These are phyloP conservation scores for Actinidia polygama DNA, from an alignment of 179 eudicot species.

Conservation along the genomic window DNA sequence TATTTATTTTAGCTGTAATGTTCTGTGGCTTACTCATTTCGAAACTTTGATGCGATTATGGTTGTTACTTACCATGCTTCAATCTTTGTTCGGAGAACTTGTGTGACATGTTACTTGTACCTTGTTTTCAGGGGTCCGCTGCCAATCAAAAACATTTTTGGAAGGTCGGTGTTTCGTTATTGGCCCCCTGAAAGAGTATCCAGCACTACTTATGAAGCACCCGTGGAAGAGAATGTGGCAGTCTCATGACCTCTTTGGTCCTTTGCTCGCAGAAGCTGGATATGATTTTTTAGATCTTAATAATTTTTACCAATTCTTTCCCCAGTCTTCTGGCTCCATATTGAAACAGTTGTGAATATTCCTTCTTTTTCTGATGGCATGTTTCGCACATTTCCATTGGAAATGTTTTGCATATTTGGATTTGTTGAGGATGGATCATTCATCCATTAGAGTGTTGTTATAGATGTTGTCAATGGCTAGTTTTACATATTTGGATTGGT, in stretches of 20 bases:
- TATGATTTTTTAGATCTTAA: too few species aligned
- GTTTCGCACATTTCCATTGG: neutral
- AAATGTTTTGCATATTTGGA: neutral
- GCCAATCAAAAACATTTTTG: constrained; percentile 79
- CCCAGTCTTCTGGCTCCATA: neutral
- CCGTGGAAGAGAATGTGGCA: constrained; percentile 26
- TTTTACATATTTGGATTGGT: neutral
- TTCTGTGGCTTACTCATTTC: neutral
- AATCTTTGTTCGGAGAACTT: neutral
- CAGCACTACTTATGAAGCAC: constrained; percentile 46
- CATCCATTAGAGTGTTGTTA: constrained; percentile 1
- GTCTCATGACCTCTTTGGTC: constrained; percentile 39
- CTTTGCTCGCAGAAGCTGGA: constrained; percentile 10
- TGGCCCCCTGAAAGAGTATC: constrained; percentile 90
- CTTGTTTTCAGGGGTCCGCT: constrained; percentile 84
- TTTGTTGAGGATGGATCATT: neutral
- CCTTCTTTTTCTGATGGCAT: neutral
- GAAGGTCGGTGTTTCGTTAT: constrained; percentile 80
- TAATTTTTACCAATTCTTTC: neutral
- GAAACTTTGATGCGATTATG: neutral
- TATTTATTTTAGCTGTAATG: neutral
- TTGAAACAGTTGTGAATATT: constrained; percentile 23
- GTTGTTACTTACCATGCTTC: neutral
- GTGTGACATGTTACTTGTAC: neutral
- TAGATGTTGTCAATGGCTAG: neutral